Conservation (phyloP, 768 basidiomycete species). For the Crepidotus variabilis region DNA sequence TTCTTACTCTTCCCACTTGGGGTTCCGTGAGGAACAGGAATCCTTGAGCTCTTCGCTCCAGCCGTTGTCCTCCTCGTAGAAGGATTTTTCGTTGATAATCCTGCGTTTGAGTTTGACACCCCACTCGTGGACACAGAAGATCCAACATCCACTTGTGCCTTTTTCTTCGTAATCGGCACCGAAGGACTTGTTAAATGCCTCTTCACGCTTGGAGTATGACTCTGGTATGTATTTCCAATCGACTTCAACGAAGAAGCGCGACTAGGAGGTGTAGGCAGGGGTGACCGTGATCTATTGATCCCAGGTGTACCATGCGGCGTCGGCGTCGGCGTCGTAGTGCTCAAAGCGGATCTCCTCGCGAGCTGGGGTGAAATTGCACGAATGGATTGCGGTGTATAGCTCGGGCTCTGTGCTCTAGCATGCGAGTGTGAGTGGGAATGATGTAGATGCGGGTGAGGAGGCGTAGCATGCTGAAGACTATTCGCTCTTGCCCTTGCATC, state of each 20-base stretch:
- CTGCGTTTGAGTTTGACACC: neutral
- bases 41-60: neutral
- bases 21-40: neutral
- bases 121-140: neutral
- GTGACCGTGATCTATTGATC: neutral
- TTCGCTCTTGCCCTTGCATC: neutral
- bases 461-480: neutral
- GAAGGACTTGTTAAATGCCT: neutral
- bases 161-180: neutral
- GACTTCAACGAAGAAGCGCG: conserved; percentile 9
- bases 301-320: neutral
- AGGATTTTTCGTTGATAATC: neutral
- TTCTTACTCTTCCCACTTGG: neutral
- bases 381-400: neutral
- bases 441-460: neutral
- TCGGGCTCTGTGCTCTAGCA: neutral
- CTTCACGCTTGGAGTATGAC: conserved; percentile 3
- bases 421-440: neutral
- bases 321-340: neutral
- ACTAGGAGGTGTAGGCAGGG: neutral
- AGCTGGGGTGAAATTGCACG: neutral
- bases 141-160: neutral
- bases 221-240: conserved; percentile 9
- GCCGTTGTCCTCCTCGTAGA: neutral
- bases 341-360: neutral